A percentile compares a stretch with the other conserved stretches of the same genome.
Evolutionary conservation across 306 rosid genomes (phyloP).

Genomic region (Arachis hypogaea): DNA sequence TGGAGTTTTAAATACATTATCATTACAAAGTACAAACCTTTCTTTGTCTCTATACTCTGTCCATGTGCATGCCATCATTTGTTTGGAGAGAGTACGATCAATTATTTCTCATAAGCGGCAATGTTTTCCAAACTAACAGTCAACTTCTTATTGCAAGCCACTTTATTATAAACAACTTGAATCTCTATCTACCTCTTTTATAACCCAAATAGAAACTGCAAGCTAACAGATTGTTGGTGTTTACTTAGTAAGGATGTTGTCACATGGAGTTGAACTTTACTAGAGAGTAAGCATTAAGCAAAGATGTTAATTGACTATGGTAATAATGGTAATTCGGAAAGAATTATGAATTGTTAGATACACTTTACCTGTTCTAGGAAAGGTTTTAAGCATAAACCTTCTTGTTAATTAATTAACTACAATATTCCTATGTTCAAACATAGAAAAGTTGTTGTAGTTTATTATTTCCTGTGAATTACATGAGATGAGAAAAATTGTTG

Average conservation of each 20-base stretch:
- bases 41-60: not conserved
- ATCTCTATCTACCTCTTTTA: not conserved
- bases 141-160: not conserved
- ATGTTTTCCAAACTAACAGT: not conserved
- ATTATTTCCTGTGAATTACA: no score
- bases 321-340: no score
- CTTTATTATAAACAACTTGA: not conserved
- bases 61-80: not conserved
- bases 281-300: not conserved
- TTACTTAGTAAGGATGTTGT: no score
- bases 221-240: not conserved
- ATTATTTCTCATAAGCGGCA: not conserved
- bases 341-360: no score
- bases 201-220: not conserved
- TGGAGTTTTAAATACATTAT: not conserved
- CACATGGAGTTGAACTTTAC: not conserved
- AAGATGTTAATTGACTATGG: not conserved
- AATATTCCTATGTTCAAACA: no score
- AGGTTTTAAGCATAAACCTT: no score
- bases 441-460: no score
- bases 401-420: no score
- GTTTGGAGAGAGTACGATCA: not conserved
- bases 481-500: not conserved
- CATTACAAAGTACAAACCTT: no score
- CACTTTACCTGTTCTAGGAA: no score